Evolutionary conservation across 2,329 filamentous ascomycete genomes (phyloP).

Genomic region (Camptophora hylomeconis): DNA sequence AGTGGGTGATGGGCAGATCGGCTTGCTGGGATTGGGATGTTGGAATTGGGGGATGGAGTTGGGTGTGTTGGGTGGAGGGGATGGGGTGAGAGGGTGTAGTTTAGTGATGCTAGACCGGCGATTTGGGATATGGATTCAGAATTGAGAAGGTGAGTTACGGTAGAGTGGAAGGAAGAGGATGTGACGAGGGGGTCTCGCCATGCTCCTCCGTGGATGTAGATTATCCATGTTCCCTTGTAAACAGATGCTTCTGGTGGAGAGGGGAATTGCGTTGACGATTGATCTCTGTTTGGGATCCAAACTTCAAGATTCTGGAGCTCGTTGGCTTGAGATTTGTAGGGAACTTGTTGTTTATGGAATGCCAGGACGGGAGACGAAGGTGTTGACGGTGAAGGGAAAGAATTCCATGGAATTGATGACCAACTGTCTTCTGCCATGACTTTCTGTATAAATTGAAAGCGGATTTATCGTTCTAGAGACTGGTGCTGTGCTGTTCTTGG

Average conservation of each 20-base stretch:
- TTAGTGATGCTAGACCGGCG: constrained; percentile 30
- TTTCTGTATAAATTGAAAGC: no score
- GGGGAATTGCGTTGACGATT: not conserved
- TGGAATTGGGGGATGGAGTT: constrained; percentile 20
- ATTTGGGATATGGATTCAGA: constrained; percentile 14
- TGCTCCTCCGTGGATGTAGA: constrained; percentile 36
- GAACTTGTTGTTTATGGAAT: constrained; percentile 4
- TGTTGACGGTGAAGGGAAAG: not conserved
- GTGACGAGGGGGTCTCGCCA: constrained; percentile 34
- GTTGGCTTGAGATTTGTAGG: constrained; percentile 3
- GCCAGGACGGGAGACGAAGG: no score
- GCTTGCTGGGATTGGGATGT: constrained; percentile 9
- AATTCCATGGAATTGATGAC: constrained; percentile 1
- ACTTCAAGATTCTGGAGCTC: constrained; percentile 5
- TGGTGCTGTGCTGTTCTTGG: no score
- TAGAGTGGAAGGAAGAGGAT: constrained; percentile 23
- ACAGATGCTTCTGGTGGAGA: not conserved
- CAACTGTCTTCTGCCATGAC: constrained; percentile 1
- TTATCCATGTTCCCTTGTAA: no score
- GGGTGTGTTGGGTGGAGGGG: constrained; percentile 26
- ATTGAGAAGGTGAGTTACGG: constrained; percentile 21
- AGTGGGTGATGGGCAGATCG: constrained; percentile 29
- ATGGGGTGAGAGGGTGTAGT: constrained; percentile 33
- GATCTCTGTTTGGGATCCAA: no score
- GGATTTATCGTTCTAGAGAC: no score